Percentiles rank a stretch among this genome's conserved stretches.
These are phyloP conservation scores for Trifolium dubium DNA, from an alignment of 306 rosid species.

Conservation along the genomic window DNA sequence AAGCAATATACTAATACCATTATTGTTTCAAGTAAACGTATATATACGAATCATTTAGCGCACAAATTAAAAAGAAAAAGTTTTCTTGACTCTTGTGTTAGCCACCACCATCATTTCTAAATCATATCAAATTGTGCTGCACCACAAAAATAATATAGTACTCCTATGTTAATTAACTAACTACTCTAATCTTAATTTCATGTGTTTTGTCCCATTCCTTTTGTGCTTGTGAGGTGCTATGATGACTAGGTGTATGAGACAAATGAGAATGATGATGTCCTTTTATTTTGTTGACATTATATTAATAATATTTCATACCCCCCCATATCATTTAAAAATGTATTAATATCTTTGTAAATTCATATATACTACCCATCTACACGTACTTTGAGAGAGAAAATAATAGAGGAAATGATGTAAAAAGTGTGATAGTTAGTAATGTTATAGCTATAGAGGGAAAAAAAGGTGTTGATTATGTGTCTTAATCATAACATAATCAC, in stretches of 20 bases:
- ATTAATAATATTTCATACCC: not conserved
- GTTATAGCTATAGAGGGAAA: no score
- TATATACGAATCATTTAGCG: not conserved
- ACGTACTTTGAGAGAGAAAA: no score
- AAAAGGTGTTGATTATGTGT: no score
- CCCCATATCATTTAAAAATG: not conserved
- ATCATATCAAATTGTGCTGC: not conserved
- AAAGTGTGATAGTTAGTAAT: no score
- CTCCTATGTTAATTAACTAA: not conserved
- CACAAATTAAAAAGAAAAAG: not conserved
- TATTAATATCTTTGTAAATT: no score
- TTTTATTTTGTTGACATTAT: not conserved
- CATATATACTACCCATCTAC: no score
- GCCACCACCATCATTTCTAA: constrained; percentile 4
- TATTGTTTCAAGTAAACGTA: constrained; percentile 15
- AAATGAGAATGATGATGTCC: constrained; percentile 29
- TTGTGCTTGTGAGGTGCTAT: not conserved
- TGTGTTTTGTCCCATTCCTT: constrained; percentile 30
- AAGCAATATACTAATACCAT: not conserved
- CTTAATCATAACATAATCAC: no score
- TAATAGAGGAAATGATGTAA: no score
- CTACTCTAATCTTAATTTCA: constrained; percentile 3
- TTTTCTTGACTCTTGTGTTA: constrained; percentile 10
- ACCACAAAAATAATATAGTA: not conserved
- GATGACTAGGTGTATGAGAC: constrained; percentile 1